Evolutionary conservation across 441 rosid species (phyloP).

Genomic region (Populus hybrid): DNA sequence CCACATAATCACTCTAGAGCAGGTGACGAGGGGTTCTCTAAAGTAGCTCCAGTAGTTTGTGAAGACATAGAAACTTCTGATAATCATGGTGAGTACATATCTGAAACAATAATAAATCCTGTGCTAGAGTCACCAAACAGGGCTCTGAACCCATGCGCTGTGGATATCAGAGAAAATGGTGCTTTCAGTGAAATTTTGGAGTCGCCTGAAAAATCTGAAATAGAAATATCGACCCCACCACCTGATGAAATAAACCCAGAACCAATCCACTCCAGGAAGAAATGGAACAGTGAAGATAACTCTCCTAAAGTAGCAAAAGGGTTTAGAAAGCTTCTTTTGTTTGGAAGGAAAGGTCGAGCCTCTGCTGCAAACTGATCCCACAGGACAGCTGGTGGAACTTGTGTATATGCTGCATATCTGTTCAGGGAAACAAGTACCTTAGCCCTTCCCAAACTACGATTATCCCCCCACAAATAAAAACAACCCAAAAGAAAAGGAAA

Average conservation of each 20-base stretch:
- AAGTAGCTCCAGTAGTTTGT: conserved; percentile 29
- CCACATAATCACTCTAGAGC: conserved; percentile 14
- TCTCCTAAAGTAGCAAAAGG: conserved; percentile 82
- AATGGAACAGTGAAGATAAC: conserved; percentile 73
- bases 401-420: no score
- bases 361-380: no score
- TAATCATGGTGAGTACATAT: conserved; percentile 17
- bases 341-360: no score
- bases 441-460: no score
- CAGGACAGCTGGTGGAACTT: no score
- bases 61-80: conserved; percentile 33
- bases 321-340: conserved; percentile 84
- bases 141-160: conserved; percentile 31
- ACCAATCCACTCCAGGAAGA: conserved; percentile 61
- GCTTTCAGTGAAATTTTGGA: conserved; percentile 21
- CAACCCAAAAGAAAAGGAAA: no score
- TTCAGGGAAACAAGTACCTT: no score
- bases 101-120: conserved; percentile 29
- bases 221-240: conserved; percentile 65
- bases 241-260: conserved; percentile 42
- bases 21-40: conserved; percentile 23
- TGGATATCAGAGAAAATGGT: conserved; percentile 27
- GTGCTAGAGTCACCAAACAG: conserved; percentile 33
- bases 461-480: no score
- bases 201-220: conserved; percentile 47